Evolutionary conservation across 2,329 filamentous ascomycete species (phyloP).

Genomic region (Diaporthe citrichinensis): DNA sequence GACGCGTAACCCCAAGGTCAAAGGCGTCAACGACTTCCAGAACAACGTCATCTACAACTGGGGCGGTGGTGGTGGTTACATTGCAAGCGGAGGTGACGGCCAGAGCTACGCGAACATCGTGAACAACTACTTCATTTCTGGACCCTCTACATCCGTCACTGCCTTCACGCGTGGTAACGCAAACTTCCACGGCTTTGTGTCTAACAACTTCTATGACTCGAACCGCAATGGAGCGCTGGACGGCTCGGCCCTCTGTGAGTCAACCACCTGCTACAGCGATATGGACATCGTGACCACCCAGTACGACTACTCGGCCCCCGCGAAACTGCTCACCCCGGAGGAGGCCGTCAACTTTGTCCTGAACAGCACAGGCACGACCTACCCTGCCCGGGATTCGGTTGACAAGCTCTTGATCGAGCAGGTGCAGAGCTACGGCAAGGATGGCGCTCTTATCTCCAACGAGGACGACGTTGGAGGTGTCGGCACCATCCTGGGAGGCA

Average conservation of each 20-base stretch:
- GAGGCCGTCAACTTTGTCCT: conserved; percentile 58
- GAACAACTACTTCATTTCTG: conserved; percentile 70
- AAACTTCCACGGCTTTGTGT: conserved; percentile 64
- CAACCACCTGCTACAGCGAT: conserved; percentile 60
- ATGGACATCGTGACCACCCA: conserved; percentile 58
- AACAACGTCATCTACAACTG: conserved; percentile 69
- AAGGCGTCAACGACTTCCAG: conserved; percentile 68
- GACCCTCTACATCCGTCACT: conserved; percentile 62
- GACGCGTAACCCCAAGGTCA: conserved; percentile 70
- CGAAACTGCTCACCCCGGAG: conserved; percentile 54
- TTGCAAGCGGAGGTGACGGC: conserved; percentile 64
- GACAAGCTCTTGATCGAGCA: conserved; percentile 59
- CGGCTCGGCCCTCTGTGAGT: conserved; percentile 59
- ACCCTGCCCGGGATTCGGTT: conserved; percentile 57
- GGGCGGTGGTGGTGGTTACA: conserved; percentile 68
- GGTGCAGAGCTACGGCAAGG: conserved; percentile 60
- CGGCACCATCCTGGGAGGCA: conserved; percentile 55
- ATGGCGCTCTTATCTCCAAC: conserved; percentile 60
- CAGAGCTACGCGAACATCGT: conserved; percentile 65
- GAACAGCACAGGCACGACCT: conserved; percentile 57
- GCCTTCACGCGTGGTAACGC: conserved; percentile 69
- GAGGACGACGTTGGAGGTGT: conserved; percentile 59
- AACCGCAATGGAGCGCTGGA: conserved; percentile 64
- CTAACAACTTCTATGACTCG: conserved; percentile 64
- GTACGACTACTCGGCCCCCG: conserved; percentile 60